phyloP scores from a whole-genome alignment of 768 basidiomycete genomes.

The Mycena vitilis region DNA sequence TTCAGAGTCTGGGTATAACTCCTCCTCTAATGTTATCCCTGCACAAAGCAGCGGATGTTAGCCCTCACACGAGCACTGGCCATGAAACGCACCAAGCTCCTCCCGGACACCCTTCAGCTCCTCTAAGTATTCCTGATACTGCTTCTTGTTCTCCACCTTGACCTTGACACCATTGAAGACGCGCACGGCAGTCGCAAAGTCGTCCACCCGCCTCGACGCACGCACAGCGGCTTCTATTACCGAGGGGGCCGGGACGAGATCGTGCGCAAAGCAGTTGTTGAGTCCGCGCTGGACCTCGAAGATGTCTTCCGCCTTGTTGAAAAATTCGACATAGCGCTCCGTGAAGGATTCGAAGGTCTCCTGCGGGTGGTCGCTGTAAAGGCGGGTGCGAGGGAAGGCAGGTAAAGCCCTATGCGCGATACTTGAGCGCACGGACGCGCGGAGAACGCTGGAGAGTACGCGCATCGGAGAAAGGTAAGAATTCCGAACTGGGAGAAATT shows the following conservation, averaged over 20 bases:
- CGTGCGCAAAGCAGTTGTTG: conserved; percentile 99
- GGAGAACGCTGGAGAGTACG: conserved; percentile 70
- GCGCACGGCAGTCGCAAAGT: conserved; percentile 96
- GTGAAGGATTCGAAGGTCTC: conserved; percentile 97
- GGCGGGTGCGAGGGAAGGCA: conserved; percentile 57
- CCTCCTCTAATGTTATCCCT: conserved; percentile 59
- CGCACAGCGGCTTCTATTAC: conserved; percentile 90
- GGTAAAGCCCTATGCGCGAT: conserved; percentile 47
- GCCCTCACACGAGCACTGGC: conserved; percentile 6
- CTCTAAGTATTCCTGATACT: conserved; percentile 93
- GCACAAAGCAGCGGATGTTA: neutral
- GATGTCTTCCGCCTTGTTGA: conserved; percentile 91
- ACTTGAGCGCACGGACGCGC: conserved; percentile 65
- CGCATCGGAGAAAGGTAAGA: too few species aligned
- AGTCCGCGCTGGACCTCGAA: conserved; percentile 99
- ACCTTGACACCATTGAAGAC: conserved; percentile 96
- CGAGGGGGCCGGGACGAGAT: conserved; percentile 87
- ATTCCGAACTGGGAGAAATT: too few species aligned
- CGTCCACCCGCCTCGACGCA: conserved; percentile 92
- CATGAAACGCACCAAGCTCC: conserved; percentile 81
- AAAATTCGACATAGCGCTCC: conserved; percentile 93
- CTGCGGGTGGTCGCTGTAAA: conserved; percentile 74
- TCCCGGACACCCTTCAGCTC: conserved; percentile 90
- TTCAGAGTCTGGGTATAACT: conserved; percentile 55
- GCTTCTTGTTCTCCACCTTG: conserved; percentile 97